Base-by-base conservation (phyloP, 1,284 basidiomycete species). In the Malassezia arunalokei region DNA sequence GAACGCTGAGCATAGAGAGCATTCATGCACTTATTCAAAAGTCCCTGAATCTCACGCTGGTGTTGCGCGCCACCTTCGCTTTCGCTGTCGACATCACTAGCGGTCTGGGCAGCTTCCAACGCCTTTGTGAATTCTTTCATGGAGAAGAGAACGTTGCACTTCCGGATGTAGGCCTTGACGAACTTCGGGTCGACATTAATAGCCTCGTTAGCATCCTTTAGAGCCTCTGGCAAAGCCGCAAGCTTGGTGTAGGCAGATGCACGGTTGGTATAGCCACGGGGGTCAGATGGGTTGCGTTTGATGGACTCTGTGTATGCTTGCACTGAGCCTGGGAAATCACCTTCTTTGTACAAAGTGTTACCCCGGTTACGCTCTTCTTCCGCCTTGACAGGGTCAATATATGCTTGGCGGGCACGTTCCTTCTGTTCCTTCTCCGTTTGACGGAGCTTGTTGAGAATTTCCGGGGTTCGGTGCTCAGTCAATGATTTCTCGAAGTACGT, bases 171-270 rank as follows among this genome's bases (percentile, higher is more conserved):
- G 11, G 87, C 94, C 76, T 94, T 98, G 76, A 68, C 66, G 27
- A 66, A 71, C 38, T 79, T 80, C 33, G 86, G 82, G 75, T 98
- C 92, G 43, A 87, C 81, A 75, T 84, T 84, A 78, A 98, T 92
- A 17, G 94, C 91, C 73, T 86, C 82, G 51, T 99, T 83, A 28
- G 83, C 84, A 70, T 99, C 94, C 76, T 96, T 96, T 68, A 98
- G 80, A 1, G 92, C 94, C 74, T 99, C 94, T 8, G 91, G 87
- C 17, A 96, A 76, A 2, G 94, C 94, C 35, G 81, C 80, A 28
- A 99, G 82, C 77, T 98, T 98, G 74, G 86, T 89, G 77, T 96
- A 96, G 17, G 90, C 91, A 30, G 89, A 86, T 14, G 94, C 88
- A 50, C 94, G 84, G 78, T 99, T 99, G 72, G 91, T 96, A 79